These are phyloP conservation scores for Penicillium aurantiogriseum DNA, from an alignment of 2,329 filamentous ascomycete genomes.

Conservation along the genomic window DNA sequence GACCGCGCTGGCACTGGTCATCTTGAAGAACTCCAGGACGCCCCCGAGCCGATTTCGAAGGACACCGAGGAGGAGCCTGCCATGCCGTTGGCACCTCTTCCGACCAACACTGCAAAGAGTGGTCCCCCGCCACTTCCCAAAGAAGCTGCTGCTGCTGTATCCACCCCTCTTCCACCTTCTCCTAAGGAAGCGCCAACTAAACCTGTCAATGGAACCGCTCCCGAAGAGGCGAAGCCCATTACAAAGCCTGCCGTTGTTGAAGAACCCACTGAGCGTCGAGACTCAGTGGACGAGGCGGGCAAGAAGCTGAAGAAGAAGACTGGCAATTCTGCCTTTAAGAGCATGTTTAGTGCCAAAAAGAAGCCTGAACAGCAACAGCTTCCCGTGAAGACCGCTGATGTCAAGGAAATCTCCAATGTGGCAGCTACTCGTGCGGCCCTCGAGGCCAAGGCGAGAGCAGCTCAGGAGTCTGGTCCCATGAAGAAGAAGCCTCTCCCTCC, in stretches of 20 bases:
- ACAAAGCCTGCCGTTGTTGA: slow-evolving; percentile 22
- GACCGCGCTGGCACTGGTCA: slow-evolving; percentile 67
- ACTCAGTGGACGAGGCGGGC: slow-evolving; percentile 33
- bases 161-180: slow-evolving; percentile 26
- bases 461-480: slow-evolving; percentile 31
- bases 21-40: slow-evolving; percentile 46
- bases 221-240: slow-evolving; percentile 21
- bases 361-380: slow-evolving; percentile 34
- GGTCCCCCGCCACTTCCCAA: slow-evolving; percentile 35
- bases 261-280: slow-evolving; percentile 30
- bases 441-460: slow-evolving; percentile 38
- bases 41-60: slow-evolving; percentile 11
- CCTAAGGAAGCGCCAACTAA: slow-evolving; percentile 27
- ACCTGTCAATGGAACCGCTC: slow-evolving; percentile 9
- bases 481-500: slow-evolving; percentile 38
- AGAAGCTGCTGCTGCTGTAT: slow-evolving; percentile 22
- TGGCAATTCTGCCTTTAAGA: slow-evolving; percentile 44
- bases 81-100: slow-evolving; percentile 22
- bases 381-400: slow-evolving; percentile 35
- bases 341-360: slow-evolving; percentile 45
- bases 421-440: slow-evolving; percentile 46
- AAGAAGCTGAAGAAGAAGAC: slow-evolving; percentile 48
- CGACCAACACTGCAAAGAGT: slow-evolving; percentile 28
- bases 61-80: slow-evolving; percentile 36
- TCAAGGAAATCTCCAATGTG: slow-evolving; percentile 36